Conservation (phyloP, 208 protist species). For the Polymyxa betae region DNA sequence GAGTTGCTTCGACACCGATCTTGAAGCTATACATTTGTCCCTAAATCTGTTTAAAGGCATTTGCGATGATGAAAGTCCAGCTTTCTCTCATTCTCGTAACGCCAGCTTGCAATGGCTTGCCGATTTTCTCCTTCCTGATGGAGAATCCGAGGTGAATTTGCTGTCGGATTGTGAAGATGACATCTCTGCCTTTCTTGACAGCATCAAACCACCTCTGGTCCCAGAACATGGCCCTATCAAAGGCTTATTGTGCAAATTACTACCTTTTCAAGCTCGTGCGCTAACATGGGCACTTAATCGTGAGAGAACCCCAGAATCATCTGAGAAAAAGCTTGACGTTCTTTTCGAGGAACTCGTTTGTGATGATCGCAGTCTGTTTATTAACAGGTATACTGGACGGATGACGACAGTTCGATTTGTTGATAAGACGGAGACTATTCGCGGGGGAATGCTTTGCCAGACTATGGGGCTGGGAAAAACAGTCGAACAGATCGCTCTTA, state of each 20-base stretch:
- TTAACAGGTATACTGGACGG: not conserved
- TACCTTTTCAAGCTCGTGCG: constrained; percentile 1
- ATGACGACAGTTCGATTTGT: not conserved
- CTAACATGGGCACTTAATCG: not conserved
- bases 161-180: too few species aligned
- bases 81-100: too few species aligned
- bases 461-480: constrained; percentile 43
- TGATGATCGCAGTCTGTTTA: not conserved
- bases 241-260: not conserved
- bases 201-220: not conserved
- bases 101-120: too few species aligned
- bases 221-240: not conserved
- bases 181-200: constrained; percentile 21
- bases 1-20: too few species aligned
- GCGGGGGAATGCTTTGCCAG: constrained; percentile 14
- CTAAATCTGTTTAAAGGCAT: too few species aligned
- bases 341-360: not conserved
- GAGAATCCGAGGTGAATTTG: not conserved
- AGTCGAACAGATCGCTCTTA: constrained; percentile 10
- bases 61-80: too few species aligned
- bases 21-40: too few species aligned
- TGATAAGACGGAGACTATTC: not conserved
- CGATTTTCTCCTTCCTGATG: too few species aligned
- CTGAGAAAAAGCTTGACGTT: not conserved
- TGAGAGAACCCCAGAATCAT: not conserved